Evolutionary conservation across 495 filamentous ascomycete genomes (phyloP), one percentile per base, ranked within the genome.

Genomic region (Penicillium simplicissimum): DNA sequence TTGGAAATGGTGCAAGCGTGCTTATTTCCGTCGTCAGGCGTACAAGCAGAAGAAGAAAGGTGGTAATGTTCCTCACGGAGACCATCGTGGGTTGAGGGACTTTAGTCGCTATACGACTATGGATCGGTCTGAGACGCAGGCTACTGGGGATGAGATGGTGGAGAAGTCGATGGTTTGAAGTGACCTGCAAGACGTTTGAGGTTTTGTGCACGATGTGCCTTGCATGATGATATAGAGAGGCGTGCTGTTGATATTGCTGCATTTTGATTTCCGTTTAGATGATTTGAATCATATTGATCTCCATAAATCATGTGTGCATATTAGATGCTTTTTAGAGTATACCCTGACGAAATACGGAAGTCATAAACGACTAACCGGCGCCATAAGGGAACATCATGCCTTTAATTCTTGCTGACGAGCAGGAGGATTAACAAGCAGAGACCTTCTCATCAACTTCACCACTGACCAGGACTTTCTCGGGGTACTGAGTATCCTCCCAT

Each of bases 1-100:
- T 19, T 91, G 88, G 86, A 90, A 90, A 76, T 87, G 80, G 76
- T 78, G 67, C 21, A 91, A 91, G 73, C 74, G 88, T 31, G 63
- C 75, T 35, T 81, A 71, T 42, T 81, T 82, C 80, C 74, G 78
- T 21, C 70, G 73, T 8, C 67, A 69, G 66, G 71, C 57, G 7
- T 43, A 55, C n/a, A 62, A 53, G 37, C 56, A 58, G 19, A 51
- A 57, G 63, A 61, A 66, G 11, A 51, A 49, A 2, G 62, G 57
- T 19, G 42, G 57, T 28, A 25, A 34, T 45, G 56, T 36, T 10
- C 62, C 43, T 19, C 21, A 28, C 14, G 70, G 58, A 28, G 68
- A 69, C n/a, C 43, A 38, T 21, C 57, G 61, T 14, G 51, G 51
- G 11, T 61, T 72, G 13, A 66, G 54, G 52, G 74, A 76, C 60